Evolutionary conservation across 495 filamentous ascomycete genomes (phyloP).

Genomic region (Letharia columbiana): DNA sequence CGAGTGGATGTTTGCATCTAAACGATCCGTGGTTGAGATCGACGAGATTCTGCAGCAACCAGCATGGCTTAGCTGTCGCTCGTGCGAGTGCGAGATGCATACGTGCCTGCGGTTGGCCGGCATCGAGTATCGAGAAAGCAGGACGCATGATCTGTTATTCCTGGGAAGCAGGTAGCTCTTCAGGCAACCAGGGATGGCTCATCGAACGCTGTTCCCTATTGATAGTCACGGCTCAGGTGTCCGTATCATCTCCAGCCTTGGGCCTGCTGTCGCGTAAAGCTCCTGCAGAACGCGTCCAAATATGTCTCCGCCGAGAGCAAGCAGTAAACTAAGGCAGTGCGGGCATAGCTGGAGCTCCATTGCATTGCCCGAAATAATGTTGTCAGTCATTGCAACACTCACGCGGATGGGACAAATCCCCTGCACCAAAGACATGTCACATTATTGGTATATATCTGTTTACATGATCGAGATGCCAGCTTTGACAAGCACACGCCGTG

Average conservation of each 20-base stretch:
- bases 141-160: too few species aligned
- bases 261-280: neutral
- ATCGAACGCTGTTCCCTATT: neutral
- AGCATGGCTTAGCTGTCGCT: neutral
- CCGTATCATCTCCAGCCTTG: neutral
- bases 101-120: neutral
- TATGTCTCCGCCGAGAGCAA: neutral
- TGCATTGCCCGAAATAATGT: neutral
- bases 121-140: neutral
- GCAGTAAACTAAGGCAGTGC: neutral
- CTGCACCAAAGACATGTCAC: neutral
- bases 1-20: conserved; percentile 2
- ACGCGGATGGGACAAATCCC: neutral
- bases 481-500: neutral
- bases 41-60: neutral
- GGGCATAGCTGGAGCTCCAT: neutral
- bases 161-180: neutral
- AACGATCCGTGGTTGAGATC: neutral
- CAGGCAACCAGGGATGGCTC: neutral
- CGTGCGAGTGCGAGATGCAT: conserved; percentile 17
- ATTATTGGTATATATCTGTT: neutral
- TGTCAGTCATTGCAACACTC: neutral
- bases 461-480: neutral
- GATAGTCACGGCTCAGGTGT: neutral
- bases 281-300: neutral